These are phyloP conservation scores for Agroathelia rolfsii DNA, from an alignment of 1,284 basidiomycete genomes.

Conservation along the genomic window DNA sequence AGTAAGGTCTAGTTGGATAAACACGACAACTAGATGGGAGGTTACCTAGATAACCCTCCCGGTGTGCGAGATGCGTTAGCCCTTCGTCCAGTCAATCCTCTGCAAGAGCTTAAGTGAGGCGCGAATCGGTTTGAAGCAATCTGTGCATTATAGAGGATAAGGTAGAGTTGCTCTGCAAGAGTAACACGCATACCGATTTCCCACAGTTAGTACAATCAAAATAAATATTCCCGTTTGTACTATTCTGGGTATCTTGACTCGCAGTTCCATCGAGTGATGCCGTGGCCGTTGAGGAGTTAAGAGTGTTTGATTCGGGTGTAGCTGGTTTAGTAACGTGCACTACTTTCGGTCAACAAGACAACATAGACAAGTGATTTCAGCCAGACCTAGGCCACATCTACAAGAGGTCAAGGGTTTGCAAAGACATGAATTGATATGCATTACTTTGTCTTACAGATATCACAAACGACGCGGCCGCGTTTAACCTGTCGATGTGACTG, in stretches of 20 bases:
- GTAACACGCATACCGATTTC: conserved; percentile 40
- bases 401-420: too few species aligned
- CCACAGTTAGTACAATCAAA: conserved; percentile 79
- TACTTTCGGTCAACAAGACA: too few species aligned
- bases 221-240: conserved; percentile 63
- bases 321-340: conserved; percentile 13
- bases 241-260: too few species aligned
- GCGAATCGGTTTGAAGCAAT: conserved; percentile 87
- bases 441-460: conserved; percentile 59
- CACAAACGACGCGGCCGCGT: conserved; percentile 47
- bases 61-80: too few species aligned
- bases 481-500: conserved; percentile 63
- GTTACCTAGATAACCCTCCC: too few species aligned
- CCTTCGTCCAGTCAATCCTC: too few species aligned
- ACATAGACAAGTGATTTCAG: too few species aligned
- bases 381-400: conserved; percentile 22
- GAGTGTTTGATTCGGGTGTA: conserved; percentile 7
- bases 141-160: conserved; percentile 29
- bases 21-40: too few species aligned
- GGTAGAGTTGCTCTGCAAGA: not conserved
- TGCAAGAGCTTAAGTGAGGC: conserved; percentile 75
- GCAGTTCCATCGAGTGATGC: too few species aligned
- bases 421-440: conserved; percentile 20
- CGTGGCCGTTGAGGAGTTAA: too few species aligned
- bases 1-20: too few species aligned